A percentile compares a stretch with the other conserved stretches of the same genome.
Evolutionary conservation across 164 flowering plant genomes (phyloP).

Genomic region (Amborella trichopoda): DNA sequence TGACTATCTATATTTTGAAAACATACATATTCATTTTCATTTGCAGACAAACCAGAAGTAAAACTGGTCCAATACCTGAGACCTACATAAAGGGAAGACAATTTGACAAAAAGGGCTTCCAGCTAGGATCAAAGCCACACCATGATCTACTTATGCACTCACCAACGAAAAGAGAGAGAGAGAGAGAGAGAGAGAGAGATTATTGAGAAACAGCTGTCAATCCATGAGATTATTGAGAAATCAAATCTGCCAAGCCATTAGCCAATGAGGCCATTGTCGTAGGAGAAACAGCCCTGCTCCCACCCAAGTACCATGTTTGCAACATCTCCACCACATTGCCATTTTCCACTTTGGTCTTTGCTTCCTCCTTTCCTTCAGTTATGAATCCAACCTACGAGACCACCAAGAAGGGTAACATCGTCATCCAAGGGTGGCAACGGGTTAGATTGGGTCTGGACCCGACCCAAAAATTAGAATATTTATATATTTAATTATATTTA

Average conservation of each 20-base stretch:
- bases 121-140: neutral
- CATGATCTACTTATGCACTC: neutral
- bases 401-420: too few species aligned
- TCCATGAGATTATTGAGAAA: constrained; percentile 21
- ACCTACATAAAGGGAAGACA: too few species aligned
- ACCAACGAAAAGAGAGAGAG: neutral
- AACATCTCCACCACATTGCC: constrained; percentile 74
- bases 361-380: constrained; percentile 61
- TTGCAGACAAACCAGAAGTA: neutral
- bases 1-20: too few species aligned
- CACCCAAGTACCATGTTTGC: constrained; percentile 87
- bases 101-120: too few species aligned
- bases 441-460: too few species aligned
- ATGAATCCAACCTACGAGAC: constrained; percentile 36
- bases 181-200: too few species aligned
- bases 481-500: too few species aligned
- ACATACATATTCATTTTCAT: neutral
- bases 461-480: too few species aligned
- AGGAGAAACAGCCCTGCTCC: constrained; percentile 61
- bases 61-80: too few species aligned
- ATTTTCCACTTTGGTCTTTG: constrained; percentile 58
- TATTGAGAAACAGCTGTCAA: too few species aligned
- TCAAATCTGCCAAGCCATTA: constrained; percentile 27
- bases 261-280: constrained; percentile 64
- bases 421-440: too few species aligned